Conservation (phyloP, 2,329 filamentous ascomycete species). For the Penicillium frequentans region DNA sequence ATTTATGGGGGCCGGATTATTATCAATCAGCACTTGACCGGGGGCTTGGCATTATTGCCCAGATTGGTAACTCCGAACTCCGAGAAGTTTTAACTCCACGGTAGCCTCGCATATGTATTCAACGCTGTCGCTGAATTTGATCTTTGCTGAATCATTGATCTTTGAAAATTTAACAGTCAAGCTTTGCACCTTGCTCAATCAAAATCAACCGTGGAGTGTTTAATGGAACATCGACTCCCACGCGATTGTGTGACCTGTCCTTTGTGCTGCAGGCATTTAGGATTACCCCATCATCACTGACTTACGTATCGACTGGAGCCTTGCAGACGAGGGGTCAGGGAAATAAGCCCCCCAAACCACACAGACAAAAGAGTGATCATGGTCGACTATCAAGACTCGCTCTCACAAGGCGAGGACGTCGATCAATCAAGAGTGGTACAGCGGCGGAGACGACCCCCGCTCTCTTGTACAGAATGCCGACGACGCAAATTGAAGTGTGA, state of each 20-base stretch:
- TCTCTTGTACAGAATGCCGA: slow-evolving; percentile 68
- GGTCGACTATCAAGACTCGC: slow-evolving; percentile 7
- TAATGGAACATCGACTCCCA: neutral
- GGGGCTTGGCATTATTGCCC: slow-evolving; percentile 6
- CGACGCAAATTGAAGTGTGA: slow-evolving; percentile 78
- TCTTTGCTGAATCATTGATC: neutral
- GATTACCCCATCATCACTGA: neutral
- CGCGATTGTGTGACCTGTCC: neutral
- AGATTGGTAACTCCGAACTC: neutral
- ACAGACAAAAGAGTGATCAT: slow-evolving; percentile 3
- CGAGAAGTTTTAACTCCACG: neutral
- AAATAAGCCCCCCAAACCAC: neutral
- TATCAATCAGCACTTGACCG: neutral
- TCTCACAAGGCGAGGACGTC: slow-evolving; percentile 7
- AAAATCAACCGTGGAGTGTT: neutral
- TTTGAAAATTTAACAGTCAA: neutral
- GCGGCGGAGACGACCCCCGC: slow-evolving; percentile 64
- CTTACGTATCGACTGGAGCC: neutral
- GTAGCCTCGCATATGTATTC: neutral
- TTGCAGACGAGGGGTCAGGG: neutral
- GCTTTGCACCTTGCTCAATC: neutral
- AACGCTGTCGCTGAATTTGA: neutral
- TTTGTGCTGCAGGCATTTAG: neutral
- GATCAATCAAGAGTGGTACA: slow-evolving; percentile 31
- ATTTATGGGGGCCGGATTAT: neutral